Percentiles rank a stretch among this genome's conserved stretches.
These are phyloP conservation scores for Aspergillus mulundensis DNA, from an alignment of 495 filamentous ascomycete genomes.

Conservation along the genomic window DNA sequence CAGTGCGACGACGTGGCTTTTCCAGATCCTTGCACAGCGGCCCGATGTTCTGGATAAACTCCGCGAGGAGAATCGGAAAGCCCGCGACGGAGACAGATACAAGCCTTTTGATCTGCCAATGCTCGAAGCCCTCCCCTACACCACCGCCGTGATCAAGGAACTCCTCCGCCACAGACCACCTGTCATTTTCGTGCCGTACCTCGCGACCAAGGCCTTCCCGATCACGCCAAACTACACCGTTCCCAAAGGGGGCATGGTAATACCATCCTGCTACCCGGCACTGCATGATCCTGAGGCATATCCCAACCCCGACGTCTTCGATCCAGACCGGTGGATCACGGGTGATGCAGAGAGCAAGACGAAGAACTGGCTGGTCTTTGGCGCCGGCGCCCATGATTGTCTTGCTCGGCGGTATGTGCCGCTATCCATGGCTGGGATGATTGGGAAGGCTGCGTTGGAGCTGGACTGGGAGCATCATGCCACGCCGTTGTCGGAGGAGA, in stretches of 20 bases:
- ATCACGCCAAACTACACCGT: slow-evolving; percentile 78
- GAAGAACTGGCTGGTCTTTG: slow-evolving; percentile 96
- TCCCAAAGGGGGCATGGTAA: slow-evolving; percentile 86
- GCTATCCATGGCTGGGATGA: slow-evolving; percentile 76
- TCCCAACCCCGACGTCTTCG: slow-evolving; percentile 72
- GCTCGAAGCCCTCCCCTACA: slow-evolving; percentile 84
- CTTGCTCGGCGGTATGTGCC: slow-evolving; percentile 84
- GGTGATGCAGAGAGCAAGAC: slow-evolving; percentile 85
- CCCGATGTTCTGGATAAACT: slow-evolving; percentile 80
- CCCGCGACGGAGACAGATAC: slow-evolving; percentile 66
- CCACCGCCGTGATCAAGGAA: slow-evolving; percentile 84
- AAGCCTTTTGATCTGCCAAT: slow-evolving; percentile 67
- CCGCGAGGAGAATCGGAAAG: slow-evolving; percentile 75
- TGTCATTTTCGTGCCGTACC: slow-evolving; percentile 93
- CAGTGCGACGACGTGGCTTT: slow-evolving; percentile 85
- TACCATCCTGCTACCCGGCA: slow-evolving; percentile 80
- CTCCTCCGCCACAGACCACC: slow-evolving; percentile 89
- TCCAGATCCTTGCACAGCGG: slow-evolving; percentile 84
- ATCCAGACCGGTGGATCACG: slow-evolving; percentile 82
- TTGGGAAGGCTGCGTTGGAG: slow-evolving; percentile 79
- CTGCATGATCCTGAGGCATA: slow-evolving; percentile 89
- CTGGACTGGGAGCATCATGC: slow-evolving; percentile 83
- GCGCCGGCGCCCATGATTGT: slow-evolving; percentile 88
- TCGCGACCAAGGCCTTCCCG: slow-evolving; percentile 85
- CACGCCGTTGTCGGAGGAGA: slow-evolving; percentile 76